Evolutionary conservation across 1,284 basidiomycete genomes (phyloP).

Genomic region (Pseudomicrostroma phylloplanum): DNA sequence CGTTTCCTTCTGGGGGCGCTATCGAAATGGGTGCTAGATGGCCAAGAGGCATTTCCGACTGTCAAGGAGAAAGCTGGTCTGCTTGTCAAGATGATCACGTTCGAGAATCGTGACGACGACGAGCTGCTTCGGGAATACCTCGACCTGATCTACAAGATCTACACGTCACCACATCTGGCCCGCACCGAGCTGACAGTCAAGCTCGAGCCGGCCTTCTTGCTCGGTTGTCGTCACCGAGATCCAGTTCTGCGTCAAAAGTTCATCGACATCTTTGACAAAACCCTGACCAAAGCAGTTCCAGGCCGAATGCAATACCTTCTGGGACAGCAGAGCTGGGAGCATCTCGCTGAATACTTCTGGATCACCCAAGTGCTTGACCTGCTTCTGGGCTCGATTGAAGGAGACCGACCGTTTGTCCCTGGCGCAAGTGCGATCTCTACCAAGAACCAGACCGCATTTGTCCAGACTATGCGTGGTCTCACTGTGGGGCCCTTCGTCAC

Average conservation of each 20-base stretch:
- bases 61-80: conserved; percentile 93
- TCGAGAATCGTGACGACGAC: conserved; percentile 67
- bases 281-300: conserved; percentile 74
- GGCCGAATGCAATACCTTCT: conserved; percentile 83
- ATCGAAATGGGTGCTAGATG: conserved; percentile 77
- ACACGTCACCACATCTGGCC: conserved; percentile 75
- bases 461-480: conserved; percentile 21
- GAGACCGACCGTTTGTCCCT: conserved; percentile 27
- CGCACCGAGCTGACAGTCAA: conserved; percentile 90
- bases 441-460: conserved; percentile 15
- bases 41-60: conserved; percentile 59
- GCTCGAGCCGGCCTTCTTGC: conserved; percentile 84
- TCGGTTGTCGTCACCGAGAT: conserved; percentile 83
- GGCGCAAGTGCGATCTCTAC: neutral
- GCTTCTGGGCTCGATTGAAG: conserved; percentile 61
- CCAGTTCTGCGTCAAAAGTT: conserved; percentile 74
- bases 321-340: conserved; percentile 93
- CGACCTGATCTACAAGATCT: conserved; percentile 87
- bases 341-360: conserved; percentile 89
- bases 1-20: conserved; percentile 80
- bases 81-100: conserved; percentile 81
- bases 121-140: conserved; percentile 77
- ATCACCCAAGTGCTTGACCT: conserved; percentile 85
- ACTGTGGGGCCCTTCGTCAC: conserved; percentile 32
- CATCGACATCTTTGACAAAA: conserved; percentile 82